phyloP scores from a whole-genome alignment of 2,329 filamentous ascomycete species.

The Penicillium sp. region DNA sequence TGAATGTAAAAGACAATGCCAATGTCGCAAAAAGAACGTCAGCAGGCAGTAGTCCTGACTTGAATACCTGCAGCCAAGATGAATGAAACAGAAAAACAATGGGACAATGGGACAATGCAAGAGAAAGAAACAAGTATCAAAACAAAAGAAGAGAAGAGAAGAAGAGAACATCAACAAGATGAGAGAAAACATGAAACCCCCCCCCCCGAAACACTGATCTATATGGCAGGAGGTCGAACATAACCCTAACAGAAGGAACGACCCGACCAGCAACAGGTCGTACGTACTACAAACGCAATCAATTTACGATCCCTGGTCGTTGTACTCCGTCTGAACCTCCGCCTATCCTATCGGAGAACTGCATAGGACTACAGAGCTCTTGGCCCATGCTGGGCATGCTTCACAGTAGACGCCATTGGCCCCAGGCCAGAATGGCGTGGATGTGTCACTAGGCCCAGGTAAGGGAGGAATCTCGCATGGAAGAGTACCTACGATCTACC shows the following conservation, averaged over 20 bases:
- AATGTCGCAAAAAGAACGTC: slow-evolving; percentile 8
- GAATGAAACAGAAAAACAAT: slow-evolving; percentile 3
- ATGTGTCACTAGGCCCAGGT: slow-evolving; percentile 14
- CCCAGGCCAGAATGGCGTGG: slow-evolving; percentile 3
- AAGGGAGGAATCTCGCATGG: slow-evolving; percentile 6
- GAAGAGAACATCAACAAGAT: slow-evolving; percentile 1
- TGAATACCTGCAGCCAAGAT: slow-evolving; percentile 7
- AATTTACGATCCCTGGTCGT: slow-evolving; percentile 11
- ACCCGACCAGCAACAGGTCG: neutral
- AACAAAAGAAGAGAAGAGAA: neutral
- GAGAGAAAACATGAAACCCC: slow-evolving; percentile 2
- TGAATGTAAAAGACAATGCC: slow-evolving; percentile 4
- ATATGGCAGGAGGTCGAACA: neutral
- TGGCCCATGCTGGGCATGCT: slow-evolving; percentile 15
- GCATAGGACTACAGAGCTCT: slow-evolving; percentile 3
- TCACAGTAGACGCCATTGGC: slow-evolving; percentile 4
- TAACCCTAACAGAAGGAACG: neutral
- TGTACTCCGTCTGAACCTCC: neutral
- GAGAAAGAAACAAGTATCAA: neutral
- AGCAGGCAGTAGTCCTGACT: slow-evolving; percentile 21
- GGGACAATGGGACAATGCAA: neutral
- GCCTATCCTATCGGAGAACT: slow-evolving; percentile 22
- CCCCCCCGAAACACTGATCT: neutral
- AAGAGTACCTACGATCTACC: neutral
- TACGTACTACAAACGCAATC: slow-evolving; percentile 1